Conservation (phyloP, 1,139 yeast species). For the Debaryomyces subglobosus region DNA sequence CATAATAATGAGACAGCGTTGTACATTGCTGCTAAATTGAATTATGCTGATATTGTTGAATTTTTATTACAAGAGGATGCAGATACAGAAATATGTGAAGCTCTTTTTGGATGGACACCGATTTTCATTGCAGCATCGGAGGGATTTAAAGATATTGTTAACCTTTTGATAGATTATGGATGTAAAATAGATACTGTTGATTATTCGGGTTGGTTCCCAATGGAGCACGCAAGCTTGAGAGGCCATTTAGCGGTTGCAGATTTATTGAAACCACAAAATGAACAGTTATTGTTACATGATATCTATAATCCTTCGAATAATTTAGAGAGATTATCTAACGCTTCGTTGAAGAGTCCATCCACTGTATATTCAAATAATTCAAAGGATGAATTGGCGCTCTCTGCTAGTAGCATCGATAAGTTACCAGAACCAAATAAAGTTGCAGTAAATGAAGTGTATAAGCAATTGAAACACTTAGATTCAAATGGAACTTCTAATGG, state of each 20-base stretch:
- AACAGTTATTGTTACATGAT: conserved; percentile 40
- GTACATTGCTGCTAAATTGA: conserved; percentile 74
- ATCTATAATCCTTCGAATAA: conserved; percentile 44
- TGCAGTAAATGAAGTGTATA: conserved; percentile 43
- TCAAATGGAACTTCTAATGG: conserved; percentile 11
- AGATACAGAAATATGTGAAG: conserved; percentile 74
- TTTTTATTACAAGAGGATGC: conserved; percentile 61
- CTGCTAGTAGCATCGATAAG: conserved; percentile 40
- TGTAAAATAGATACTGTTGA: conserved; percentile 65
- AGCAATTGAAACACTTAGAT: conserved; percentile 37
- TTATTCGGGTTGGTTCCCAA: conserved; percentile 94
- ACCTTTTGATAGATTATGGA: conserved; percentile 54
- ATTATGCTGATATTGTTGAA: conserved; percentile 56
- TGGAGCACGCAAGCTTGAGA: conserved; percentile 92
- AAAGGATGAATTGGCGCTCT: conserved; percentile 18
- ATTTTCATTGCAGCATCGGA: conserved; percentile 89
- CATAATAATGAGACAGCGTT: conserved; percentile 76
- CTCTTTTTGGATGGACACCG: conserved; percentile 93
- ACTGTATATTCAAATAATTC: conserved; percentile 3
- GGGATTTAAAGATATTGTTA: conserved; percentile 65
- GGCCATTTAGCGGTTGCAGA: conserved; percentile 81
- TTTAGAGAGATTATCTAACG: conserved; percentile 31
- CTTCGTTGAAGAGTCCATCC: conserved; percentile 19
- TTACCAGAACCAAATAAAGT: conserved; percentile 41
- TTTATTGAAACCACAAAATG: conserved; percentile 51